These are phyloP conservation scores for Syzygium grande DNA, from an alignment of 345 rosid genomes.

Conservation along the genomic window DNA sequence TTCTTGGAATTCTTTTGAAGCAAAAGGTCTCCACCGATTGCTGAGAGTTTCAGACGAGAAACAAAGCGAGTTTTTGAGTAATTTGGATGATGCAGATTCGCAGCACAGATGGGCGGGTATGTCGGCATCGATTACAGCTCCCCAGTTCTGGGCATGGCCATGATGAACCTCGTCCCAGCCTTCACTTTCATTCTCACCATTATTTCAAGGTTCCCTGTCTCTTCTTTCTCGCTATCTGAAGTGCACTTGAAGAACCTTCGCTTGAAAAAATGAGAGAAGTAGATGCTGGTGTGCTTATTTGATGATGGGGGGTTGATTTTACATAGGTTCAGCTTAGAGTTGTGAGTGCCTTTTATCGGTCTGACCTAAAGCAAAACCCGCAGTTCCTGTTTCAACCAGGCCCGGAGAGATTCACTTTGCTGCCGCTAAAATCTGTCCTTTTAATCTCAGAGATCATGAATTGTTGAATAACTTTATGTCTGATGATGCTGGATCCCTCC, in stretches of 20 bases:
- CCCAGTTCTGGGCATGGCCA: conserved; percentile 36
- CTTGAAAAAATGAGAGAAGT: background rate
- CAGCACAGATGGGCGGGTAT: conserved; percentile 19
- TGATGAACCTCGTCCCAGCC: conserved; percentile 44
- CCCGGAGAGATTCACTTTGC: background rate
- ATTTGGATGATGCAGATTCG: conserved; percentile 4
- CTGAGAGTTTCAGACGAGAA: background rate
- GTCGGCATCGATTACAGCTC: conserved; percentile 40
- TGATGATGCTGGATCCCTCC: background rate
- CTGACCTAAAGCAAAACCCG: too few relatives aligned
- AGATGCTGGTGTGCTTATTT: background rate
- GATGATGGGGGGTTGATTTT: background rate
- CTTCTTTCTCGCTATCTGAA: background rate
- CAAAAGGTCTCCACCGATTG: background rate
- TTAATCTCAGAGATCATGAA: background rate
- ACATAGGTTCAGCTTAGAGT: background rate
- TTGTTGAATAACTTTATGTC: background rate
- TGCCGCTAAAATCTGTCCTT: background rate
- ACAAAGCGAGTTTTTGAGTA: background rate
- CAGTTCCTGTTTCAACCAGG: background rate
- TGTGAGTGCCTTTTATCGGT: too few relatives aligned
- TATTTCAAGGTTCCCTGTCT: conserved; percentile 24
- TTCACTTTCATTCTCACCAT: conserved; percentile 40
- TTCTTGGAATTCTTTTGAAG: background rate
- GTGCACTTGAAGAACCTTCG: background rate